These are phyloP conservation scores for Capsicum chinense DNA, from an alignment of 257 asterid genomes.

Conservation along the genomic window DNA sequence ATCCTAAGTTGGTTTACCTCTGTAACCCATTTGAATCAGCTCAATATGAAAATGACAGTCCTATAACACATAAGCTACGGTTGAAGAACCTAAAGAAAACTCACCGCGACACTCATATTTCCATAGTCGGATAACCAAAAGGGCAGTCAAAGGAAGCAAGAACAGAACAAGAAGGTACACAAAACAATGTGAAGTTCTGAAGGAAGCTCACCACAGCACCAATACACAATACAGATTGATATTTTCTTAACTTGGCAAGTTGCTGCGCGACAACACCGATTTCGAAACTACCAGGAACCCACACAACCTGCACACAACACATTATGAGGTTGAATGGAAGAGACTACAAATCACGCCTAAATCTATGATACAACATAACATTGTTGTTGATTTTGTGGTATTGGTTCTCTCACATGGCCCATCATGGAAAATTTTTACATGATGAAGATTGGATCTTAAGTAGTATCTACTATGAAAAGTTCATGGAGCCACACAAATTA, in stretches of 20 bases:
- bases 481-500: constrained; percentile 5
- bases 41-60: neutral
- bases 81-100: neutral
- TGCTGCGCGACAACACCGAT: constrained; percentile 79
- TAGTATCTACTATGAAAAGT: constrained; percentile 4
- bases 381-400: neutral
- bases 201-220: constrained; percentile 87
- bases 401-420: constrained; percentile 14
- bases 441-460: neutral
- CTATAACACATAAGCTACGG: neutral
- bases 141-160: neutral
- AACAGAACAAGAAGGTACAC: neutral
- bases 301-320: constrained; percentile 60
- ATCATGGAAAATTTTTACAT: neutral
- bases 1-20: neutral
- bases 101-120: neutral
- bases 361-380: neutral
- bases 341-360: constrained; percentile 5
- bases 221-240: constrained; percentile 81
- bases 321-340: constrained; percentile 13
- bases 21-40: neutral
- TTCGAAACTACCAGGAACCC: constrained; percentile 98
- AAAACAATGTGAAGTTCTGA: neutral
- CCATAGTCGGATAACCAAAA: neutral
- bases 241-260: constrained; percentile 80